phyloP scores from a whole-genome alignment of 257 asterid genomes.

The Solanum boliviense region DNA sequence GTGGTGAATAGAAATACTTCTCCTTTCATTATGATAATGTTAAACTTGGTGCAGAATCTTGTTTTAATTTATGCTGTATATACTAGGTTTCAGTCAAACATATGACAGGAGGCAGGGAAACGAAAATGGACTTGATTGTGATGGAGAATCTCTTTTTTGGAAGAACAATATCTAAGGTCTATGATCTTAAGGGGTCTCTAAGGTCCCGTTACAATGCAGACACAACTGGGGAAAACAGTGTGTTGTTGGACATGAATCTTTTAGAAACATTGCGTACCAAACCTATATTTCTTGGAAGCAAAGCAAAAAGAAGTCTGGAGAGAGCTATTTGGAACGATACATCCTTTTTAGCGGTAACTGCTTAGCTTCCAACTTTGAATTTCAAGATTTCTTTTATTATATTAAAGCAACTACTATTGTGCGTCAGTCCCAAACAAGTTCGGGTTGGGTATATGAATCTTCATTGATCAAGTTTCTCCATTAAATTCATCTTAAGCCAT shows the following conservation, averaged over 20 bases:
- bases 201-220: constrained; percentile 76
- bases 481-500: not conserved
- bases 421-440: not conserved
- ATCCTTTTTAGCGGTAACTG: constrained; percentile 69
- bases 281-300: constrained; percentile 86
- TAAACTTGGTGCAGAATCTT: not conserved
- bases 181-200: constrained; percentile 86
- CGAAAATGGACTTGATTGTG: constrained; percentile 89
- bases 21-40: not conserved
- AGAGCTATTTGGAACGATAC: constrained; percentile 98
- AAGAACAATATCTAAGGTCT: constrained; percentile 57
- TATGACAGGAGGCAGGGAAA: constrained; percentile 69
- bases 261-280: constrained; percentile 65
- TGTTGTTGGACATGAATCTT: constrained; percentile 73
- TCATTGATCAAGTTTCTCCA: not conserved
- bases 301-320: constrained; percentile 74
- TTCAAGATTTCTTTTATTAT: not conserved
- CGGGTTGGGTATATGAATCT: not conserved
- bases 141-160: constrained; percentile 94
- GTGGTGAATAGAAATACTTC: not conserved
- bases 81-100: constrained; percentile 52
- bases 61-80: not conserved
- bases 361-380: not conserved
- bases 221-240: constrained; percentile 52
- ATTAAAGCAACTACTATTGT: not conserved